A percentile compares a stretch with the other conserved stretches of the same genome.
Evolutionary conservation across 169 alveolate species (phyloP).

Genomic region (Cryptosporidium viatorum): DNA sequence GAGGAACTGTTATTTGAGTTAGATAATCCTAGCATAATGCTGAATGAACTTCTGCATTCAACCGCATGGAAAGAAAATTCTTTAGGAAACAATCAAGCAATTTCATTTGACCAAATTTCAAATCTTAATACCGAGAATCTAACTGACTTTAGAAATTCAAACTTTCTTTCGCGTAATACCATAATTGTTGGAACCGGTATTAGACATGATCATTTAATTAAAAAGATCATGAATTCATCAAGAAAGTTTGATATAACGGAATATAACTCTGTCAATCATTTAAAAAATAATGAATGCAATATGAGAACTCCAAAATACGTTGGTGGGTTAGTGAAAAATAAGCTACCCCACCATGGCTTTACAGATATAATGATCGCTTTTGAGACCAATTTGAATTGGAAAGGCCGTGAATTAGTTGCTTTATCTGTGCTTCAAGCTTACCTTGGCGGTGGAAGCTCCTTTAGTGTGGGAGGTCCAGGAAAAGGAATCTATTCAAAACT

Average conservation of each 20-base stretch:
- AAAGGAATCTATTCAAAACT: slow-evolving; percentile 91
- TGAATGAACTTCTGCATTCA: slow-evolving; percentile 36
- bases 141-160: slow-evolving; percentile 1
- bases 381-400: slow-evolving; percentile 41
- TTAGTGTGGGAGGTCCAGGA: slow-evolving; percentile 94
- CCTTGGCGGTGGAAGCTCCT: slow-evolving; percentile 93
- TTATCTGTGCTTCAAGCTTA: slow-evolving; percentile 40
- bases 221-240: slow-evolving; percentile 12
- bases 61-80: slow-evolving; percentile 57
- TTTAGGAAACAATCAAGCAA: slow-evolving; percentile 5
- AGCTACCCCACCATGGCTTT: not conserved
- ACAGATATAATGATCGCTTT: slow-evolving; percentile 29
- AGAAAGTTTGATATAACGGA: not conserved
- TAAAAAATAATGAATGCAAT: not conserved
- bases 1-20: not conserved
- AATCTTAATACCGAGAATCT: not conserved
- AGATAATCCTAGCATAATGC: not conserved
- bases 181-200: slow-evolving; percentile 44
- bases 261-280: not conserved
- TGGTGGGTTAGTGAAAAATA: slow-evolving; percentile 35
- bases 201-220: slow-evolving; percentile 8
- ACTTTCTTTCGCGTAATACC: slow-evolving; percentile 17
- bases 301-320: slow-evolving; percentile 15
- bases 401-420: slow-evolving; percentile 4
- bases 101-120: not conserved